A percentile compares a stretch with the other conserved stretches of the same genome.
These are phyloP conservation scores for Urochloa ruziziensis DNA, from an alignment of 176 grass and related monocot genomes.

Conservation along the genomic window DNA sequence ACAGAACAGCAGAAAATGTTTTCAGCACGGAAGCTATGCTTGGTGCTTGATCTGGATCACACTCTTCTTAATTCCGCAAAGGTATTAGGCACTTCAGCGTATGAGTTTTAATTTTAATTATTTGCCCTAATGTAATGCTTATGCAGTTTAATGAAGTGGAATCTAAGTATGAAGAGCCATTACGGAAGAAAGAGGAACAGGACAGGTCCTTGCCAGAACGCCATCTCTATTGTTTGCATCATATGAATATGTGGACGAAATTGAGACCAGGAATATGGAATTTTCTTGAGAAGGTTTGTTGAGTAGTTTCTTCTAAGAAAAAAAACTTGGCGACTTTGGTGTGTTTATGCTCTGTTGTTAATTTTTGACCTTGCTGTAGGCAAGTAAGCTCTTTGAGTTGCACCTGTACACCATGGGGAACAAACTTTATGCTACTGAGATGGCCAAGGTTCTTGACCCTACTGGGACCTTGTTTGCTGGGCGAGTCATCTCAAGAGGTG, in stretches of 20 bases:
- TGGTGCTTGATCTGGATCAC: constrained; percentile 98
- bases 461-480: constrained; percentile 79
- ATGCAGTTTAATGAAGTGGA: constrained; percentile 93
- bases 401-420: constrained; percentile 99
- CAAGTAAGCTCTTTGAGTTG: constrained; percentile 82
- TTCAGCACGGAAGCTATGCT: constrained; percentile 74
- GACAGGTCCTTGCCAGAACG: constrained; percentile 67
- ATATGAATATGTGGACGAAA: constrained; percentile 99
- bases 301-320: constrained; percentile 3
- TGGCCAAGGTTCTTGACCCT: constrained; percentile 97
- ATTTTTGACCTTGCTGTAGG: constrained; percentile 39
- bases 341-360: background rate
- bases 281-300: constrained; percentile 93
- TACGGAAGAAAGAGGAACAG: constrained; percentile 92
- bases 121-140: constrained; percentile 20
- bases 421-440: constrained; percentile 96
- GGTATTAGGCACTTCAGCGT: constrained; percentile 49
- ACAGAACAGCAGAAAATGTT: constrained; percentile 88
- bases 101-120: constrained; percentile 1
- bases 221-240: constrained; percentile 79
- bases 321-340: background rate
- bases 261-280: constrained; percentile 98
- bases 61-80: constrained; percentile 97
- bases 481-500: constrained; percentile 88
- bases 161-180: constrained; percentile 70